A percentile compares a stretch with the other conserved stretches of the same genome.
Conservation (phyloP, 1,284 basidiomycete species). For the Pholiota adiposa region DNA sequence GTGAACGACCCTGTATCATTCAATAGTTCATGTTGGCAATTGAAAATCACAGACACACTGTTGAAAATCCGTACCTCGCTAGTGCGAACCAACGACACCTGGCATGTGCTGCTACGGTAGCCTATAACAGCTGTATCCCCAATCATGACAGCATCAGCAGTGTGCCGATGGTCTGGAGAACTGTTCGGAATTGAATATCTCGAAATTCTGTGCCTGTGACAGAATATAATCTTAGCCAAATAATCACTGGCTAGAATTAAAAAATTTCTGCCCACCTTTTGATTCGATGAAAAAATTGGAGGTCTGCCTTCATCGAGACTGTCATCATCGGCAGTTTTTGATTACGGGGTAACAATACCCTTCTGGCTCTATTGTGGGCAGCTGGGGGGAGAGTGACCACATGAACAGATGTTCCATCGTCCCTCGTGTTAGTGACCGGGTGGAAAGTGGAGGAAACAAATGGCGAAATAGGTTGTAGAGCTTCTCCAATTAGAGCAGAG, state of each 20-base stretch:
- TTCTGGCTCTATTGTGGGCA: conserved; percentile 25
- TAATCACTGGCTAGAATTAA: conserved; percentile 8
- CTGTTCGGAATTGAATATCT: conserved; percentile 42
- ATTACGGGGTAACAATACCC: conserved; percentile 43
- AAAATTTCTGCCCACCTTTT: conserved; percentile 18
- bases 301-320: conserved; percentile 54
- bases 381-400: conserved; percentile 15
- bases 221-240: conserved; percentile 7
- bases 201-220: conserved; percentile 37
- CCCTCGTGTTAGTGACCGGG: background rate
- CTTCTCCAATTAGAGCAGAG: background rate
- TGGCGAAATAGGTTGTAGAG: background rate
- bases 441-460: background rate
- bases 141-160: conserved; percentile 47
- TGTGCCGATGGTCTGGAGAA: conserved; percentile 34
- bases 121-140: conserved; percentile 47
- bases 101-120: conserved; percentile 41
- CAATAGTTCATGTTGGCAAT: background rate
- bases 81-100: conserved; percentile 45
- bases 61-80: conserved; percentile 20
- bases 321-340: conserved; percentile 43
- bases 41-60: conserved; percentile 1
- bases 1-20: conserved; percentile 13
- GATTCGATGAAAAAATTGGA: conserved; percentile 49
- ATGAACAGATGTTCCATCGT: background rate